Evolutionary conservation across 352 stramenopile species (phyloP).

Genomic region (Plasmopara halstedii): DNA sequence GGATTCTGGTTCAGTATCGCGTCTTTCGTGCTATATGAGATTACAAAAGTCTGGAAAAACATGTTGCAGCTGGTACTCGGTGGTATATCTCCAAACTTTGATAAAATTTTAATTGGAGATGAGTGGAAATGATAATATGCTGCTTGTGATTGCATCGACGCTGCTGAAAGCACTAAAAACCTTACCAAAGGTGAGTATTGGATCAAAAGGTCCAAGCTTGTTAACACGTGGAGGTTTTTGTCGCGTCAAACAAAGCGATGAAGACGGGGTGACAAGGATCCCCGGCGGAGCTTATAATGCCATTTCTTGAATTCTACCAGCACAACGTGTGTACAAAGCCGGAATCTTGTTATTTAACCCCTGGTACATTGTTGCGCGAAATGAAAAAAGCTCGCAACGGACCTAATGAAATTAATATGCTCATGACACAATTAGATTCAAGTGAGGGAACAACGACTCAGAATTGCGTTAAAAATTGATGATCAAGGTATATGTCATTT

Average conservation of each 20-base stretch:
- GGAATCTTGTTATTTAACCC: constrained; percentile 26
- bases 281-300: constrained; percentile 47
- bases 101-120: constrained; percentile 6
- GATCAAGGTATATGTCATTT: constrained; percentile 37
- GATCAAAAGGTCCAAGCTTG: constrained; percentile 33
- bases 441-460: constrained; percentile 16
- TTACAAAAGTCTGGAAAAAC: constrained; percentile 39
- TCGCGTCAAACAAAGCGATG: constrained; percentile 41
- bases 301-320: constrained; percentile 50
- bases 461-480: constrained; percentile 31
- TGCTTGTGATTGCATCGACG: constrained; percentile 30
- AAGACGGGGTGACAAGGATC: constrained; percentile 25
- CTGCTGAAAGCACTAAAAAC: constrained; percentile 49
- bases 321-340: constrained; percentile 33
- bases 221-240: constrained; percentile 50
- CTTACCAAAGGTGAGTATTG: constrained; percentile 36
- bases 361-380: constrained; percentile 28
- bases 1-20: constrained; percentile 43
- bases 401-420: constrained; percentile 35
- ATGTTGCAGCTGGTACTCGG: constrained; percentile 49
- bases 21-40: constrained; percentile 64
- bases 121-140: constrained; percentile 32
- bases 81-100: constrained; percentile 29
- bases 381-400: constrained; percentile 42
- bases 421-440: constrained; percentile 32